These are phyloP conservation scores for Trichoderma koningiopsis DNA, from an alignment of 2,329 filamentous ascomycete species.

Conservation along the genomic window DNA sequence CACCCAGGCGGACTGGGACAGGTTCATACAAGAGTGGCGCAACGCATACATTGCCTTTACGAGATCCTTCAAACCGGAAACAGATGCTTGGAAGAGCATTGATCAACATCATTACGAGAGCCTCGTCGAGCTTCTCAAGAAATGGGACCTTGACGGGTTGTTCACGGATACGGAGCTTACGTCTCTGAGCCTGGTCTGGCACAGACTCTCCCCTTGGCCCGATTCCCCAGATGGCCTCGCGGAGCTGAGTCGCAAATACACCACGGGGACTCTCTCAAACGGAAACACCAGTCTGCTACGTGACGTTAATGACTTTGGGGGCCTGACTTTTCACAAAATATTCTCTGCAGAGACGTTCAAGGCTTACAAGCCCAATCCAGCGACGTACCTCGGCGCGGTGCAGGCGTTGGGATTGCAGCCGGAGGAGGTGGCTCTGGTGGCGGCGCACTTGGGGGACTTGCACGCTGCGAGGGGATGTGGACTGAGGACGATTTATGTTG, in stretches of 20 bases:
- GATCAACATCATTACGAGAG: slow-evolving; percentile 71
- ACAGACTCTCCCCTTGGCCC: slow-evolving; percentile 68
- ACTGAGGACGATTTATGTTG: slow-evolving; percentile 72
- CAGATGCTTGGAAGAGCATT: slow-evolving; percentile 64
- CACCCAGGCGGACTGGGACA: slow-evolving; percentile 60
- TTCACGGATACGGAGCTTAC: slow-evolving; percentile 65
- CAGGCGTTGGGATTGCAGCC: slow-evolving; percentile 58
- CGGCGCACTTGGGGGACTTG: slow-evolving; percentile 72
- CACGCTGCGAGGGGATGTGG: slow-evolving; percentile 65
- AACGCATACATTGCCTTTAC: slow-evolving; percentile 65
- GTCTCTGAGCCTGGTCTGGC: slow-evolving; percentile 70
- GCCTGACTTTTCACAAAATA: slow-evolving; percentile 63
- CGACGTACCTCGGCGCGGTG: slow-evolving; percentile 70
- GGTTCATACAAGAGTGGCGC: slow-evolving; percentile 72
- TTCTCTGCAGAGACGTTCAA: slow-evolving; percentile 70
- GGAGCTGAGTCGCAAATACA: slow-evolving; percentile 55
- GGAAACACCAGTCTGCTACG: slow-evolving; percentile 68
- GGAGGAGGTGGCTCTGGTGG: slow-evolving; percentile 72
- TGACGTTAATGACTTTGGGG: slow-evolving; percentile 62
- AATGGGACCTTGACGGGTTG: slow-evolving; percentile 58
- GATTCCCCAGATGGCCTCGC: slow-evolving; percentile 62
- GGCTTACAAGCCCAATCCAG: slow-evolving; percentile 72
- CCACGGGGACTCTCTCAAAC: slow-evolving; percentile 72
- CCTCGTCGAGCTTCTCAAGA: slow-evolving; percentile 58
- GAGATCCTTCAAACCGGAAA: slow-evolving; percentile 49